phyloP scores from a whole-genome alignment of 106 monocot genomes.

The Dioscorea dumetorum region DNA sequence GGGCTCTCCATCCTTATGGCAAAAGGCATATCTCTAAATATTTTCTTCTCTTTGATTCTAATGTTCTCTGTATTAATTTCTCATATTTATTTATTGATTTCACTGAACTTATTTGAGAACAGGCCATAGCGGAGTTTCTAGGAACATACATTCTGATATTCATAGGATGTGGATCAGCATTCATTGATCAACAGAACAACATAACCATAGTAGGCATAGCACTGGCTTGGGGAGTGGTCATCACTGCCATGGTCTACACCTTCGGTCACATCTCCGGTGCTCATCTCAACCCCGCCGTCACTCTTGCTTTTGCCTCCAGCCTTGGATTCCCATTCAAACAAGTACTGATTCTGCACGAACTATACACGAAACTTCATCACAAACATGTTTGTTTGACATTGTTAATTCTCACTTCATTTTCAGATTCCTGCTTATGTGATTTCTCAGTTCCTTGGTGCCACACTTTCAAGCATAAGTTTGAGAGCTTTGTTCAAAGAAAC shows the following conservation, averaged over 20 bases:
- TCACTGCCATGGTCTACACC: constrained; percentile 37
- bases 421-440: constrained; percentile 28
- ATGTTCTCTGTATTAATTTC: too few species aligned
- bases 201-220: constrained; percentile 28
- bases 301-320: constrained; percentile 22
- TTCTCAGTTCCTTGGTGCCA: constrained; percentile 28
- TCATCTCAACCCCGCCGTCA: constrained; percentile 40
- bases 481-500: constrained; percentile 13
- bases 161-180: constrained; percentile 30
- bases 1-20: too few species aligned
- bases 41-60: too few species aligned
- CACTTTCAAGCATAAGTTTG: constrained; percentile 10
- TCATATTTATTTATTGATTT: too few species aligned
- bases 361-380: neutral
- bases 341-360: neutral
- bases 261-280: constrained; percentile 42
- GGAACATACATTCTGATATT: constrained; percentile 33
- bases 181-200: constrained; percentile 22
- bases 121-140: constrained; percentile 26
- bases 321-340: constrained; percentile 23
- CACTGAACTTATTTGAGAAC: neutral
- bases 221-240: constrained; percentile 24
- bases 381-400: neutral
- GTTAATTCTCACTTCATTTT: neutral
- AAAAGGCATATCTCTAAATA: too few species aligned